Conservation (phyloP, 1,284 basidiomycete species). For the Chalciporus piperatoides region DNA sequence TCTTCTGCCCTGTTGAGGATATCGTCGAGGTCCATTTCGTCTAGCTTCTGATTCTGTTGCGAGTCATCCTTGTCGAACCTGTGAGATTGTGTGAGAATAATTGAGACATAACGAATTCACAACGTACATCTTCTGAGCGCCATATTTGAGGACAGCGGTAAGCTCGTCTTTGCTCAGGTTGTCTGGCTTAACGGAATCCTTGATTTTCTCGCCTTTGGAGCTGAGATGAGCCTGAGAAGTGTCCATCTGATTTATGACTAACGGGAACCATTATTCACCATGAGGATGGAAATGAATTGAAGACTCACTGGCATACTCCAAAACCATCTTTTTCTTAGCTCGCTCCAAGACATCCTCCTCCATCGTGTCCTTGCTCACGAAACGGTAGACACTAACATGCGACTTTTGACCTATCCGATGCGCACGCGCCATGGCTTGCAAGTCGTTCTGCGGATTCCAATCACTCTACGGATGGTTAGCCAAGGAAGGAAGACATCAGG, state of each 20-base stretch:
- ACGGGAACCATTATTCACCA: constrained; percentile 9
- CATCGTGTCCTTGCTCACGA: constrained; percentile 99
- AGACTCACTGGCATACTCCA: constrained; percentile 95
- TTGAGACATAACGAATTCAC: constrained; percentile 10
- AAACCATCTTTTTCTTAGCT: constrained; percentile 99
- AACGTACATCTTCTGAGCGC: constrained; percentile 91
- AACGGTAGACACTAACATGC: constrained; percentile 97
- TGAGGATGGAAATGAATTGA: constrained; percentile 10
- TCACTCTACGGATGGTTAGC: constrained; percentile 59
- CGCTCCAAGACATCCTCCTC: constrained; percentile 98
- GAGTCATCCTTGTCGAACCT: constrained; percentile 97
- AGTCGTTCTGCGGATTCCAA: constrained; percentile 98
- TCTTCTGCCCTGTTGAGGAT: constrained; percentile 96
- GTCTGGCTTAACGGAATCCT: constrained; percentile 76
- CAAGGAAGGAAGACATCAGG: constrained; percentile 16
- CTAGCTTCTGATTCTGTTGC: constrained; percentile 92
- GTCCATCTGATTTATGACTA: constrained; percentile 99
- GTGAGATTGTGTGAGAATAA: constrained; percentile 13
- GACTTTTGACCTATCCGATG: constrained; percentile 97
- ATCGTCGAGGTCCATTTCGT: constrained; percentile 99
- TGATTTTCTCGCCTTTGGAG: constrained; percentile 62
- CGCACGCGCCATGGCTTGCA: constrained; percentile 98
- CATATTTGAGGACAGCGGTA: constrained; percentile 98
- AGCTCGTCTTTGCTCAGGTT: constrained; percentile 97
- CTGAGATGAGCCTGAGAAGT: constrained; percentile 96